Base-by-base conservation (phyloP, 2,329 filamentous ascomycete genomes). In the Aphanoascus verrucosus region DNA sequence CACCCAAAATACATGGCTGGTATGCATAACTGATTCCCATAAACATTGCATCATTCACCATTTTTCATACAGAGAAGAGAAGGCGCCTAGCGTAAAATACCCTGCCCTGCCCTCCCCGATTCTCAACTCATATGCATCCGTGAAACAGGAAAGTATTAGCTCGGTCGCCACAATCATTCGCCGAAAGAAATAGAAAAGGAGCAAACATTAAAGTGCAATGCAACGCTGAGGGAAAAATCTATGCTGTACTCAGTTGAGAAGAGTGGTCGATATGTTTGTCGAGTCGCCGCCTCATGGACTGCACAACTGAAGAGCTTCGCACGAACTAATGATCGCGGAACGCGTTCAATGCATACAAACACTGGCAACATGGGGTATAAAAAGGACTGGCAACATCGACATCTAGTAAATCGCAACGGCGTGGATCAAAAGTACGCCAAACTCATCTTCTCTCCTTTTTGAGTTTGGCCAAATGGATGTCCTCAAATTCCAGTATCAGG, bases 21-120 rank as follows among this genome's bases (percentile, higher is more conserved):
- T 28, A n/a, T 37, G n/a, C 11, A 37, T 37, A 3, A 37, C 35
- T 37, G 35, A 9, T 4, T 37, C 35, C 35, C 35, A 37, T 37
- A 28, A 28, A 28, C 23, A 28, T 28, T 28, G 35, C 15, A 12
- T 47, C 28, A 8, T 15, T 20, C 20, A 2, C 32, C 32, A 31
- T 6, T 47, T 47, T 4, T n/a, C 31, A 47, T 37, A 11, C 46
- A 40, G 46, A 49, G 19, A 49, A 49, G 19, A 49, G 20, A 35
- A 35, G 14, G 20, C 32, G 32, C 38, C 34, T 49, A 49, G 32
- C 32, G 15, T 49, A 17, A 32, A 17, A 40, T 38, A 19, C 31
- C 31, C n/a, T 38, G 17, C 4, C 12, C 17, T 6, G 32, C 19
- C 45, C n/a, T 14, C 44, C 42, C 4, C 31, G 20, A 45, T 7